Evolutionary conservation across 2,329 filamentous ascomycete species (phyloP).

Genomic region (Alternaria sp.): DNA sequence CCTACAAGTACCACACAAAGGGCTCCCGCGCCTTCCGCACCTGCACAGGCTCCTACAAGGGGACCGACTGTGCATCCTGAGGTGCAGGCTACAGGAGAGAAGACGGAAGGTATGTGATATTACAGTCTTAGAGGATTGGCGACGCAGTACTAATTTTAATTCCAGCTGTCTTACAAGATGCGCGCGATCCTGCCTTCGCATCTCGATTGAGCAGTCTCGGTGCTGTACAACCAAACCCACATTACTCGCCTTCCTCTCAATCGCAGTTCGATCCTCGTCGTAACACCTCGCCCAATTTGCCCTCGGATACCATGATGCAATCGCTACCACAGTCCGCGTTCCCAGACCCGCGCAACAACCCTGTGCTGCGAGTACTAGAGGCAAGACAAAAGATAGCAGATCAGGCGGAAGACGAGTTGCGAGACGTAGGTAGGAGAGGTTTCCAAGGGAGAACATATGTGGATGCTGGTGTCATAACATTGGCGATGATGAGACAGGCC

Average conservation of each 20-base stretch:
- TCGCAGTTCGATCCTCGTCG: slow-evolving; percentile 52
- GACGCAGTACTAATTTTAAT: background rate
- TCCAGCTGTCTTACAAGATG: slow-evolving; percentile 66
- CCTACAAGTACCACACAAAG: slow-evolving; percentile 48
- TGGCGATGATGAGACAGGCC: slow-evolving; percentile 44
- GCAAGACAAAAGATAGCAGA: slow-evolving; percentile 61
- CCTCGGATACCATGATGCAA: slow-evolving; percentile 42
- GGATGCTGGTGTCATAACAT: slow-evolving; percentile 53
- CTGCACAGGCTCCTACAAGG: slow-evolving; percentile 36
- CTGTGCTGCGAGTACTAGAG: slow-evolving; percentile 62
- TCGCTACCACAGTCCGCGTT: slow-evolving; percentile 40
- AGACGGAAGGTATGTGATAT: slow-evolving; percentile 49
- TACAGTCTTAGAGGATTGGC: background rate
- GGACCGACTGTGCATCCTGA: slow-evolving; percentile 55
- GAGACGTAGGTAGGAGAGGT: slow-evolving; percentile 52
- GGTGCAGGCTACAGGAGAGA: slow-evolving; percentile 48
- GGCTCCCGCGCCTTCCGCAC: slow-evolving; percentile 40
- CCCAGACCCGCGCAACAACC: slow-evolving; percentile 56
- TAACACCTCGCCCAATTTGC: slow-evolving; percentile 34
- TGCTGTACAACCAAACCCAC: slow-evolving; percentile 65
- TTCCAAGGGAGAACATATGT: slow-evolving; percentile 55
- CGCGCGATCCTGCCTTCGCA: slow-evolving; percentile 72
- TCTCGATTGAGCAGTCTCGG: slow-evolving; percentile 76
- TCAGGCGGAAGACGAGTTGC: slow-evolving; percentile 63
- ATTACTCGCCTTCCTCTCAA: slow-evolving; percentile 63